phyloP scores from a whole-genome alignment of 345 rosid species.

The Hevea brasiliensis region DNA sequence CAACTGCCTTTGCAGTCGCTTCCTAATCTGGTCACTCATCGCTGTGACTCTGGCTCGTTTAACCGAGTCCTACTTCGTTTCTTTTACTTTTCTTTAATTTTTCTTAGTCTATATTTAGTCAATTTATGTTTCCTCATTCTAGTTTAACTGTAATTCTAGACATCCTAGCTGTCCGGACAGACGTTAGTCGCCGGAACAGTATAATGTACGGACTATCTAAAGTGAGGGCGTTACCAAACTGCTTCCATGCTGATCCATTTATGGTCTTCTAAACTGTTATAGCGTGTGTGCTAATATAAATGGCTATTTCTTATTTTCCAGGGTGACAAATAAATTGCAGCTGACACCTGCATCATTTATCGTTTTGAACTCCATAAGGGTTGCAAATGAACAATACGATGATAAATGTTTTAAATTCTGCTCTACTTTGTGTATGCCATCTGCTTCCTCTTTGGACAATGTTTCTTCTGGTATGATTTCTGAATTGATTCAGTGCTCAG shows the following conservation, averaged over 20 bases:
- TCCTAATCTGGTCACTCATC: no score
- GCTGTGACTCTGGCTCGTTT: no score
- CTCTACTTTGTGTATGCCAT: conserved; percentile 21
- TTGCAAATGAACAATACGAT: conserved; percentile 28
- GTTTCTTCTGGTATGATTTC: conserved; percentile 45
- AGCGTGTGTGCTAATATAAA: conserved; percentile 7
- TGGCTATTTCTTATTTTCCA: conserved; percentile 29
- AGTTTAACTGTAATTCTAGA: no score
- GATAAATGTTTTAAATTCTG: conserved; percentile 18
- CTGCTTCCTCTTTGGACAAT: conserved; percentile 21
- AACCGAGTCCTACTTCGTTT: no score
- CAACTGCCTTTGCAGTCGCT: no score
- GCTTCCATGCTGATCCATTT: background rate
- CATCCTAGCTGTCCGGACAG: no score
- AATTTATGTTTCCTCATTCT: no score
- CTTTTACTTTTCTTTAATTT: no score
- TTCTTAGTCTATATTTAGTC: no score
- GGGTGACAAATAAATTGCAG: conserved; percentile 41
- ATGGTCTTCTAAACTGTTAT: background rate
- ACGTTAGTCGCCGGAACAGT: no score
- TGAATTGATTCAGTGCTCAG: conserved; percentile 34
- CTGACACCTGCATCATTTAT: conserved; percentile 61
- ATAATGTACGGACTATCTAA: no score
- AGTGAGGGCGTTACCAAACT: no score
- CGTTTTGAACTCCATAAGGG: conserved; percentile 46